Base-by-base conservation (phyloP, 2,329 filamentous ascomycete genomes). In the Beauveria varroae region DNA sequence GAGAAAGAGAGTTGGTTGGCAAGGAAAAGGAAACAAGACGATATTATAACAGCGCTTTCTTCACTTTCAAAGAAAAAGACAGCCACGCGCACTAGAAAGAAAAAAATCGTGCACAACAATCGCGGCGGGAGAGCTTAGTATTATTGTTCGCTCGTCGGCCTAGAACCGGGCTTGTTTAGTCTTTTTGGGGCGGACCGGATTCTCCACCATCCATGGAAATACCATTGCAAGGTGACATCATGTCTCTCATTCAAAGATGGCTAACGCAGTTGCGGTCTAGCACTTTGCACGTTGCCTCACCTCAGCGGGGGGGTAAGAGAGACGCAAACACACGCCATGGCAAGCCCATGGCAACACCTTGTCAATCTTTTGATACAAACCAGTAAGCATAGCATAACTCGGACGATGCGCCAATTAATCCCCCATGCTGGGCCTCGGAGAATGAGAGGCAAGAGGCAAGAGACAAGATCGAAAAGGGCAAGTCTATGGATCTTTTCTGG, bases 221-320 rank as follows among this genome's bases (percentile, higher is more conserved):
- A 37, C 20, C 28, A 47, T 60, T 26, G 30, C 28, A 26, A 34
- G 50, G 58, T 60, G 58, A 60, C 58, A 60, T 60, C 58, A 60
- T 60, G 50, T 60, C 50, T 60, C 28, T n/a, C 41, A 41, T 52
- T 52, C 18, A 37, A 30, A 62, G 60, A 62, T 57, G 18, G 52
- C 44, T 62, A 52, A 52, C 10, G 20, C 60, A 22, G 7, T 34
- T 55, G 24, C 26, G 46, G 34, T 24, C 57, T 52, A 52, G 57
- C 57, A 52, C 20, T 26, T 14, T 12, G 5, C 22, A 51, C 47
- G 37, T n/a, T 22, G 22, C 57, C 57, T 59, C 47, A 49, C 57
- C 37, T 50, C 47, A 44, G 47, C 24, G 24, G 24, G 24, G 37
- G 40, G 40, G 22, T 26, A n/a, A 4, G 26, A 30, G 20, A 43